phyloP scores from a whole-genome alignment of 495 filamentous ascomycete species.

The Amniculicola lignicola region DNA sequence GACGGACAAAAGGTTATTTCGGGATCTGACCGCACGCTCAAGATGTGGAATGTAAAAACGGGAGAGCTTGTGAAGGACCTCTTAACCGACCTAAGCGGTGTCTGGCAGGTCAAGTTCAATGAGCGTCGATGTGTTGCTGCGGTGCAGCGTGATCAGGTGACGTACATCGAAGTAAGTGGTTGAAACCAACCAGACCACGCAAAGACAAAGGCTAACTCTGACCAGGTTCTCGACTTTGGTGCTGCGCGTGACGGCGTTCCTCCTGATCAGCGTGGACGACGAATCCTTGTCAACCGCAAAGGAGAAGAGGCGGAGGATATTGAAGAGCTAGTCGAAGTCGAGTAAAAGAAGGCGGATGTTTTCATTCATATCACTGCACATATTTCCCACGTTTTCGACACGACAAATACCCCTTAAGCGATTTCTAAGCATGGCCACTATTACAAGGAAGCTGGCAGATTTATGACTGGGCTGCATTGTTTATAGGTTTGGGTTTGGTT shows the following conservation, averaged over 20 bases:
- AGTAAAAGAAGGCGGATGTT: background rate
- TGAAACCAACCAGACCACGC: background rate
- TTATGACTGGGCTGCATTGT: too few species aligned
- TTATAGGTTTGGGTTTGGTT: too few species aligned
- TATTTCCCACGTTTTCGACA: too few species aligned
- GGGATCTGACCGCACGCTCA: conserved; percentile 89
- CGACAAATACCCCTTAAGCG: too few species aligned
- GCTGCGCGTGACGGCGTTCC: conserved; percentile 61
- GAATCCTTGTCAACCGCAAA: conserved; percentile 70
- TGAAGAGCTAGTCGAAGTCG: conserved; percentile 32
- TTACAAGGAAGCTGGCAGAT: too few species aligned
- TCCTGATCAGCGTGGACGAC: conserved; percentile 65
- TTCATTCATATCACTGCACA: background rate
- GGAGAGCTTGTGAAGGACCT: conserved; percentile 93
- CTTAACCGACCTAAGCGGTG: conserved; percentile 88
- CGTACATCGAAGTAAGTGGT: conserved; percentile 85
- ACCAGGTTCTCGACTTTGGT: conserved; percentile 58
- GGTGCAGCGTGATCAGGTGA: conserved; percentile 86
- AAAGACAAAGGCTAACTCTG: conserved; percentile 6
- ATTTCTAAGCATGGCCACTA: too few species aligned
- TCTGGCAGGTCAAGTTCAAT: conserved; percentile 99
- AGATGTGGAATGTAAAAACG: conserved; percentile 96
- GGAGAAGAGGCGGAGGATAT: conserved; percentile 40
- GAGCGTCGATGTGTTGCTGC: conserved; percentile 93
- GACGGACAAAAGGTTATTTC: conserved; percentile 96